Base-by-base conservation (phyloP, 352 stramenopile species). In the Phytophthora nicotianae region DNA sequence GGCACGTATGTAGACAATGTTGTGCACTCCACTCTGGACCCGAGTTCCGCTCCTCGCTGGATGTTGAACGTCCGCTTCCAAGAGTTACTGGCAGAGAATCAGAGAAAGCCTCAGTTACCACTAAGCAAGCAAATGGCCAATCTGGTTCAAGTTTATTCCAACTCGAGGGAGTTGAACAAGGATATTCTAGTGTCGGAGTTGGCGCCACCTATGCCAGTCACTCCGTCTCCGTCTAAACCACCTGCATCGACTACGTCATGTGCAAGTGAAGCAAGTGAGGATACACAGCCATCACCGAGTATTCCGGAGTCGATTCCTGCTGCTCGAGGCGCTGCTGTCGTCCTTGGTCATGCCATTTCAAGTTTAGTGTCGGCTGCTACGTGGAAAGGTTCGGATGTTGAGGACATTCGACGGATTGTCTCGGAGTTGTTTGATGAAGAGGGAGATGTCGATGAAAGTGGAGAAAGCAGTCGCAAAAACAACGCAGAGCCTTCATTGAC, bases 1-100 rank as follows among this genome's bases (percentile, higher is more conserved):
- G 86, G 86, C 5, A 85, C 80, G 5, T 95, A 90, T 38, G 86
- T 95, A 4, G 86, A 95, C 63, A 95, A 95, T 55, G 82, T 81
- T 2, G 86, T 95, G 21, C 86, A 95, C 45, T 92, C 86, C 38
- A 92, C 83, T 1, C 58, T 95, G 32, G 77, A 92, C 47, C 78
- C 84, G 1, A 74, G 63, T 19, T 81, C 74, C 6, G 86, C 86
- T 6, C 83, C 83, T 14, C 61, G 87, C 16, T 93, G 85, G 85
- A 78, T 80, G 62, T 29, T 93, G 4, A 66, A 67, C 5, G 77
- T 77, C 19, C 70, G 62, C 2, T 91, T 90, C 21, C 58, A 83
- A 26, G 42, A 76, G 2, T 53, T 88, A 19, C 14, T 64, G 7
- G 61, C 70, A 0, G 62, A 86, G 5, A 87, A 84, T 23, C 52